Evolutionary conservation across 1,284 basidiomycete genomes (phyloP).

Genomic region (Heliocybe sulcata): DNA sequence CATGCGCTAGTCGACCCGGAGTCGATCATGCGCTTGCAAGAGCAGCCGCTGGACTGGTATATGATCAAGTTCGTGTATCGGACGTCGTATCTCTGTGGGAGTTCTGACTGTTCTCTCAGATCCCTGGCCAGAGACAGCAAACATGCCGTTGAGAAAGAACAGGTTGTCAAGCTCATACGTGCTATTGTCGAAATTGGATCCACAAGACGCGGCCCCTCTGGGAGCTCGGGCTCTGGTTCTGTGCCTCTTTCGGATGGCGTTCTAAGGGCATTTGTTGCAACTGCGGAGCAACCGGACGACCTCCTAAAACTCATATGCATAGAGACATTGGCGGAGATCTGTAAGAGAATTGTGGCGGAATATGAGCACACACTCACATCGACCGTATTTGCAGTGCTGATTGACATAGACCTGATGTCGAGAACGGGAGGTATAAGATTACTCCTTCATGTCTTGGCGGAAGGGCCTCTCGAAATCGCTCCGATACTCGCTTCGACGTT

Average conservation of each 20-base stretch:
- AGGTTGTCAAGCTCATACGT: slow-evolving; percentile 91
- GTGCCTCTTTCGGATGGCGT: slow-evolving; percentile 72
- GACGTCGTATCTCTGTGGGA: neutral
- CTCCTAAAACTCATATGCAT: slow-evolving; percentile 80
- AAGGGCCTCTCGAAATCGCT: slow-evolving; percentile 82
- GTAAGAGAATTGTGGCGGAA: slow-evolving; percentile 33
- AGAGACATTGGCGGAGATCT: slow-evolving; percentile 88
- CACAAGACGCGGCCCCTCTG: slow-evolving; percentile 36
- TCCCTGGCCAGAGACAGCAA: slow-evolving; percentile 84
- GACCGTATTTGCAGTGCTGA: slow-evolving; percentile 42
- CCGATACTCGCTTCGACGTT: slow-evolving; percentile 84
- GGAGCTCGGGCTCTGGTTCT: slow-evolving; percentile 32
- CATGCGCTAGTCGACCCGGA: slow-evolving; percentile 70
- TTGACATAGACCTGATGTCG: slow-evolving; percentile 82
- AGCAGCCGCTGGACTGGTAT: slow-evolving; percentile 79
- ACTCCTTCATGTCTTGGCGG: slow-evolving; percentile 80
- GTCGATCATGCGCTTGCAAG: slow-evolving; percentile 50
- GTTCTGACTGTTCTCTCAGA: slow-evolving; percentile 31
- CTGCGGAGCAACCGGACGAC: slow-evolving; percentile 91
- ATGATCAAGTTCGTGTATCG: slow-evolving; percentile 63
- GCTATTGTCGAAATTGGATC: slow-evolving; percentile 71
- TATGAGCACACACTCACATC: slow-evolving; percentile 6
- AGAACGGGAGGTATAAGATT: slow-evolving; percentile 84
- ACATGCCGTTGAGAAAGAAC: slow-evolving; percentile 83
- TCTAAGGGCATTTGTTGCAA: slow-evolving; percentile 84